Evolutionary conservation across 2,329 filamentous ascomycete species (phyloP).

Genomic region (Aspergillus eucalypticola): DNA sequence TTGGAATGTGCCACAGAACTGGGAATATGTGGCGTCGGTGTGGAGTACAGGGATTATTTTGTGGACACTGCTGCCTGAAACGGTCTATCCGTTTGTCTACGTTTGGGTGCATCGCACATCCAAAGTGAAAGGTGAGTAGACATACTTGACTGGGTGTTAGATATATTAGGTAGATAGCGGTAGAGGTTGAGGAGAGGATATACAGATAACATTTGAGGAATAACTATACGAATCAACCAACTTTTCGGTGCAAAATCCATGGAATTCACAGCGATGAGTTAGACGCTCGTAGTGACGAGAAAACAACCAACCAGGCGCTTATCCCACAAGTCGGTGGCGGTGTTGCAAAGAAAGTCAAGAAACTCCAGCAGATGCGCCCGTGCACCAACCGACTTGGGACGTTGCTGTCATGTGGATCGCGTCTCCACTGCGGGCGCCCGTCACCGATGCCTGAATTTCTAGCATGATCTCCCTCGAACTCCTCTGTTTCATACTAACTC

Average conservation of each 20-base stretch:
- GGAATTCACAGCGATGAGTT: no score
- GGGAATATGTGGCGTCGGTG: constrained; percentile 22
- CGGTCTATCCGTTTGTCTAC: constrained; percentile 22
- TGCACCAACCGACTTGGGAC: not conserved
- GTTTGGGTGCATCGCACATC: constrained; percentile 10
- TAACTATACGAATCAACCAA: no score
- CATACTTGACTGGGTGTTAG: not conserved
- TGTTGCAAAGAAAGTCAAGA: no score
- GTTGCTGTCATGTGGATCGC: not conserved
- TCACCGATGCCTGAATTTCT: not conserved
- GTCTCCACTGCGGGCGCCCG: not conserved
- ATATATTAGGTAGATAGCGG: no score
- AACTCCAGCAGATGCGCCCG: not conserved
- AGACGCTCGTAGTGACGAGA: no score
- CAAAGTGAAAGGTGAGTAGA: constrained; percentile 18
- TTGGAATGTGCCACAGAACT: constrained; percentile 23
- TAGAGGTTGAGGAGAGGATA: no score
- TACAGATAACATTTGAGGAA: no score
- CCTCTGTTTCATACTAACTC: not conserved
- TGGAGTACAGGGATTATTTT: constrained; percentile 23
- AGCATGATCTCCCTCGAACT: no score
- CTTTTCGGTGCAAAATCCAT: no score
- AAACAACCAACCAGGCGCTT: no score
- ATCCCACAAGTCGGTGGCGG: no score
- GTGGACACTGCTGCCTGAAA: constrained; percentile 22